Evolutionary conservation across 495 filamentous ascomycete genomes (phyloP).

Genomic region (Pyrenula massariospora): DNA sequence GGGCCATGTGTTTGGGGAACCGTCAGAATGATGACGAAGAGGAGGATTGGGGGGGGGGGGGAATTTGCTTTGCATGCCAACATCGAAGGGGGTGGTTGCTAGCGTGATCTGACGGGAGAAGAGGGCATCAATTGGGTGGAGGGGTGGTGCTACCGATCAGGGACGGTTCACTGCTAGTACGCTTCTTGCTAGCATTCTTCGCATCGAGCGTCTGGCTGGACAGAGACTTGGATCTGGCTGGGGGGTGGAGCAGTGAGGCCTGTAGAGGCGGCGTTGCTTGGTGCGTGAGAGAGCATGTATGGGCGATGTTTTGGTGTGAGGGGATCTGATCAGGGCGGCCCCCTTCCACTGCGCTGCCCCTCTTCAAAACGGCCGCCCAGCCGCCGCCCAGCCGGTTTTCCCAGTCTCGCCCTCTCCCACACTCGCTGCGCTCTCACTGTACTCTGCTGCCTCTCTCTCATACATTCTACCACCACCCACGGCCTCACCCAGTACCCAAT

Average conservation of each 20-base stretch:
- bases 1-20: too few relatives aligned
- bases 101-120: constrained; percentile 10
- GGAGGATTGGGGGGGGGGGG: not conserved
- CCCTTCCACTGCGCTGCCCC: too few relatives aligned
- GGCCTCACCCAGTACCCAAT: constrained; percentile 4
- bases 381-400: constrained; percentile 7
- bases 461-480: not conserved
- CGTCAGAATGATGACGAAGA: not conserved
- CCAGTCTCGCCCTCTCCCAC: constrained; percentile 9
- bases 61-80: not conserved
- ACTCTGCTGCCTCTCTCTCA: constrained; percentile 3
- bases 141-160: constrained; percentile 10
- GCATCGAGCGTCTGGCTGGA: not conserved
- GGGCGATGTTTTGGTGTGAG: not conserved
- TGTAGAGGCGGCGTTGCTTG: too few relatives aligned
- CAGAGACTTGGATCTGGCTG: not conserved
- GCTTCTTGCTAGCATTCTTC: not conserved
- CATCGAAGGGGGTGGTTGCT: not conserved
- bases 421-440: constrained; percentile 11
- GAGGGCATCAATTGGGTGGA: constrained; percentile 12
- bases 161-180: constrained; percentile 1
- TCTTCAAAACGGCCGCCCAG: constrained; percentile 1
- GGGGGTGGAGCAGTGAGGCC: too few relatives aligned
- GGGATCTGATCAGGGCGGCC: not conserved
- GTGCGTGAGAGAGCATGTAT: not conserved